phyloP scores from a whole-genome alignment of 2,329 filamentous ascomycete genomes.

The Pseudogymnoascus sp. region DNA sequence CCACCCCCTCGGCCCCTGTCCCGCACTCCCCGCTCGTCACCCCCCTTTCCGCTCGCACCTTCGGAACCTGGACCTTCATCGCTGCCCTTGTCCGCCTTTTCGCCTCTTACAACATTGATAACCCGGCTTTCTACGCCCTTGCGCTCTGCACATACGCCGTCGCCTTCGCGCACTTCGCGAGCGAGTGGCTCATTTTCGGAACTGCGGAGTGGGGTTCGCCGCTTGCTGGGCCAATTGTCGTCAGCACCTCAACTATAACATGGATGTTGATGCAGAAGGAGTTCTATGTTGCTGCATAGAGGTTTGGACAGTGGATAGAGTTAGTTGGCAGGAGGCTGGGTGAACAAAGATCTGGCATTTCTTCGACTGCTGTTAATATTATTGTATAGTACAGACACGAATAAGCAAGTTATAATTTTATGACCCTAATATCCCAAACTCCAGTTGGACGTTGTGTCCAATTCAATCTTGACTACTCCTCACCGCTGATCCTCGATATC shows the following conservation, averaged over 20 bases:
- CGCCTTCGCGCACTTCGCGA: conserved; percentile 46
- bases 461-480: not conserved
- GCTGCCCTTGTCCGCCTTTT: conserved; percentile 54
- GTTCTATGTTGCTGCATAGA: conserved; percentile 55
- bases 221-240: conserved; percentile 49
- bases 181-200: conserved; percentile 74
- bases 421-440: not conserved
- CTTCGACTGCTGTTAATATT: not conserved
- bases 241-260: conserved; percentile 43
- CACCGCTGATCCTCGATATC: not conserved
- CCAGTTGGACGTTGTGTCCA: not conserved
- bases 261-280: conserved; percentile 65
- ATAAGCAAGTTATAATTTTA: not conserved
- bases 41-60: conserved; percentile 69
- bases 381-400: not conserved
- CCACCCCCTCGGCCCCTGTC: conserved; percentile 39
- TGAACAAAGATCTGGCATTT: not conserved
- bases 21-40: conserved; percentile 51
- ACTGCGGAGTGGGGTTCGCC: conserved; percentile 60
- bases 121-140: conserved; percentile 52
- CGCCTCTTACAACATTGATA: conserved; percentile 57
- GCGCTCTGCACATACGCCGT: conserved; percentile 56
- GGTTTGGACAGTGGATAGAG: not conserved
- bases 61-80: conserved; percentile 61
- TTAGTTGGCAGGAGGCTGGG: not conserved